Conservation (phyloP, 2,329 filamentous ascomycete species). For the Fusarium robinianum region DNA sequence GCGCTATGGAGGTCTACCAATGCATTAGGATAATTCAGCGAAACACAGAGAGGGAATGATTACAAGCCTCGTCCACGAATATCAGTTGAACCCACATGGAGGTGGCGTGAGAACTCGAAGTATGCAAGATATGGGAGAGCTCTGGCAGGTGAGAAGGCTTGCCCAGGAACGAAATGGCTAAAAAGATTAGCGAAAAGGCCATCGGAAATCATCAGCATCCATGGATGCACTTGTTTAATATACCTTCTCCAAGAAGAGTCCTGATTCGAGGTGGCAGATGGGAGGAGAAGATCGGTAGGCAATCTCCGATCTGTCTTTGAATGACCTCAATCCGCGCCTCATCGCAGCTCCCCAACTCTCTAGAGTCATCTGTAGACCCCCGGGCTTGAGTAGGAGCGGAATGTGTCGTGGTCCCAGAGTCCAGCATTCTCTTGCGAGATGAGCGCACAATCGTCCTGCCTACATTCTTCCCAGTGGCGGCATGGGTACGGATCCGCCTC, state of each 20-base stretch:
- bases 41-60: not conserved
- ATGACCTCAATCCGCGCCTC: no score
- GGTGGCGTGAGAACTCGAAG: not conserved
- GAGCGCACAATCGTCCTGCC: conserved; percentile 10
- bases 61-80: conserved; percentile 21
- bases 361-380: not conserved
- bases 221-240: no score
- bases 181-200: no score
- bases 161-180: conserved; percentile 13
- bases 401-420: not conserved
- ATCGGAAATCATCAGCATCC: no score
- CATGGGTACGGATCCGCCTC: conserved; percentile 17
- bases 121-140: conserved; percentile 2
- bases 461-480: conserved; percentile 17
- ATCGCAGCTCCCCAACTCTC: not conserved
- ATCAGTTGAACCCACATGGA: conserved; percentile 19
- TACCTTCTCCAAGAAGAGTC: no score
- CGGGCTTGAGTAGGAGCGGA: not conserved
- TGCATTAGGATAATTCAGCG: not conserved
- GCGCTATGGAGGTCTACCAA: conserved; percentile 13
- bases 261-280: no score
- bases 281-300: no score
- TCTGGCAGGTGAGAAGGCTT: conserved; percentile 10
- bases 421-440: conserved; percentile 6
- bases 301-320: no score